phyloP scores from a whole-genome alignment of 2,329 filamentous ascomycete genomes.

The Hortaea werneckii region DNA sequence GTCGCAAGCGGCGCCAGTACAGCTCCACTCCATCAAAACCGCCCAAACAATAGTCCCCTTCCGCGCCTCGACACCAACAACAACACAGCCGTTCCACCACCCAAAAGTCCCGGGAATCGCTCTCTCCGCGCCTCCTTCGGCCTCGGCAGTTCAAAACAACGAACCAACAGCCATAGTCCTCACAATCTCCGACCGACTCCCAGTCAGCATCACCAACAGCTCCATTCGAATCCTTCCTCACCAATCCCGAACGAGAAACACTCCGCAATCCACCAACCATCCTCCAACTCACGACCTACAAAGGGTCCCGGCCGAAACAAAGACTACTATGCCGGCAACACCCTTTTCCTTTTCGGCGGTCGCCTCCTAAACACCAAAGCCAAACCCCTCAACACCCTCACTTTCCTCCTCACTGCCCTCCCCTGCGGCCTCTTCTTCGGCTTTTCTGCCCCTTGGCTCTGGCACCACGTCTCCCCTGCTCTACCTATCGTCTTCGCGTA shows the following conservation, averaged over 20 bases:
- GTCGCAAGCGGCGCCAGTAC: constrained; percentile 67
- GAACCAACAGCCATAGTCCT: constrained; percentile 7
- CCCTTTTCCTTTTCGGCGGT: constrained; percentile 76
- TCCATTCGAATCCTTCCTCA: constrained; percentile 72
- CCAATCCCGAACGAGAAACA: constrained; percentile 34
- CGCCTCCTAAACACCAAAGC: constrained; percentile 69
- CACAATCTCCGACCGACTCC: constrained; percentile 5
- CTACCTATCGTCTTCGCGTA: constrained; percentile 87
- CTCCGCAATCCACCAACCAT: not conserved
- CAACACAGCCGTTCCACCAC: constrained; percentile 12
- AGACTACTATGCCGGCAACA: constrained; percentile 91
- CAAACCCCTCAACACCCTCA: constrained; percentile 79
- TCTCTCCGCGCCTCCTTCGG: constrained; percentile 20
- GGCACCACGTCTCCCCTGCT: constrained; percentile 76
- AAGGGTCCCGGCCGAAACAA: constrained; percentile 47
- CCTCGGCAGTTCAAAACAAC: constrained; percentile 13
- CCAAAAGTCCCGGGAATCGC: constrained; percentile 11
- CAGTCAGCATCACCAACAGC: constrained; percentile 42
- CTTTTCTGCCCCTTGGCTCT: constrained; percentile 76
- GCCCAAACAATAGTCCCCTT: not conserved
- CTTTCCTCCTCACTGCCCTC: constrained; percentile 67
- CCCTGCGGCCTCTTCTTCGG: constrained; percentile 75
- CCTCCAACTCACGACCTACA: not conserved
- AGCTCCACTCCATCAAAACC: constrained; percentile 52
- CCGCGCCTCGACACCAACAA: constrained; percentile 1